Evolutionary conservation across 495 filamentous ascomycete species (phyloP).

Genomic region (Cercophora sp.): DNA sequence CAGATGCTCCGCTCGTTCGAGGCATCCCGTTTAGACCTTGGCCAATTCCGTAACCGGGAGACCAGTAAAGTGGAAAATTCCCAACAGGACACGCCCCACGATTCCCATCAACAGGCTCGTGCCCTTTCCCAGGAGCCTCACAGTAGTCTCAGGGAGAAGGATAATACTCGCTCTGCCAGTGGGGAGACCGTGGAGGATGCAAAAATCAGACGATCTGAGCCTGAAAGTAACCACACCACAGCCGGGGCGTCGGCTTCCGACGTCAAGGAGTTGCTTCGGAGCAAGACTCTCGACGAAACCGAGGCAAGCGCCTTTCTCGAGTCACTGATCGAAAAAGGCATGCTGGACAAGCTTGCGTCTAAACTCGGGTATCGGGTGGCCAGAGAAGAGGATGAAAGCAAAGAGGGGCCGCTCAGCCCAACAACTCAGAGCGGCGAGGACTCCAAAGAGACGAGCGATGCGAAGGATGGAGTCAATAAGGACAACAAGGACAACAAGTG

Average conservation of each 20-base stretch:
- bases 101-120: background rate
- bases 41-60: too few species aligned
- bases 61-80: too few species aligned
- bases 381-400: constrained; percentile 11
- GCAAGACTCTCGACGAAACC: constrained; percentile 20
- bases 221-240: too few species aligned
- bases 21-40: too few species aligned
- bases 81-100: background rate
- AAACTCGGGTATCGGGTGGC: constrained; percentile 32
- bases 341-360: constrained; percentile 24
- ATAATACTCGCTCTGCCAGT: too few species aligned
- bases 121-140: too few species aligned
- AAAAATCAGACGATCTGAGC: too few species aligned
- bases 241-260: background rate
- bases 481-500: constrained; percentile 32
- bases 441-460: too few species aligned
- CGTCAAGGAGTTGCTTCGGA: background rate
- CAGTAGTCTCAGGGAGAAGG: background rate
- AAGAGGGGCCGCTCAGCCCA: background rate
- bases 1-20: too few species aligned
- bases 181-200: too few species aligned
- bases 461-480: background rate
- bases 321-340: constrained; percentile 13
- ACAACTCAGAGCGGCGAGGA: too few species aligned
- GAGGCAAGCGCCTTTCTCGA: constrained; percentile 13